Conservation (phyloP, 768 basidiomycete genomes). For the Termitomyces sp. region DNA sequence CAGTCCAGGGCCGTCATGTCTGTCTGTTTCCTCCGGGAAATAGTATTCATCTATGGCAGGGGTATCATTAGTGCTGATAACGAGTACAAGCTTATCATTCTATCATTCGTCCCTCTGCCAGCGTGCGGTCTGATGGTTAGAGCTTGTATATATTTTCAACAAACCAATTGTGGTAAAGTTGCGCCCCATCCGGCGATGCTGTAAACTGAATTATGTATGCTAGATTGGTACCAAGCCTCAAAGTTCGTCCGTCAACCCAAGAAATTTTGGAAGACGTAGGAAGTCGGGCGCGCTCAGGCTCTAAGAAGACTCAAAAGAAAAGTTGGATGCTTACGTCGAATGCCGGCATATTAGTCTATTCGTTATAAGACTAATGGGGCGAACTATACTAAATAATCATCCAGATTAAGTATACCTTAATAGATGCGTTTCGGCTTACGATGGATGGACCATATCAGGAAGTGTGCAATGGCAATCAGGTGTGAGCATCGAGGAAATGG, state of each 20-base stretch:
- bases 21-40: neutral
- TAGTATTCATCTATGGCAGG: neutral
- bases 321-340: conserved; percentile 1
- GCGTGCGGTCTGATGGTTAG: neutral
- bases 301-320: neutral
- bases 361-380: neutral
- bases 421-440: conserved; percentile 1
- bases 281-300: neutral
- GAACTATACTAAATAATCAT: neutral
- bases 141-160: neutral
- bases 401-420: neutral
- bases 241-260: neutral
- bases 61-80: neutral
- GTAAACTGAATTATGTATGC: neutral
- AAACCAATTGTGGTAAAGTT: neutral
- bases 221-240: neutral
- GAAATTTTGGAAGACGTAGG: neutral
- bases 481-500: conserved; percentile 7
- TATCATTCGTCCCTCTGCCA: neutral
- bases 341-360: neutral
- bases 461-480: conserved; percentile 3
- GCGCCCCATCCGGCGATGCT: neutral
- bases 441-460: conserved; percentile 1
- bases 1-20: neutral
- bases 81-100: neutral